Conservation (phyloP, 1,284 basidiomycete species). For the Porodaedalea pini region DNA sequence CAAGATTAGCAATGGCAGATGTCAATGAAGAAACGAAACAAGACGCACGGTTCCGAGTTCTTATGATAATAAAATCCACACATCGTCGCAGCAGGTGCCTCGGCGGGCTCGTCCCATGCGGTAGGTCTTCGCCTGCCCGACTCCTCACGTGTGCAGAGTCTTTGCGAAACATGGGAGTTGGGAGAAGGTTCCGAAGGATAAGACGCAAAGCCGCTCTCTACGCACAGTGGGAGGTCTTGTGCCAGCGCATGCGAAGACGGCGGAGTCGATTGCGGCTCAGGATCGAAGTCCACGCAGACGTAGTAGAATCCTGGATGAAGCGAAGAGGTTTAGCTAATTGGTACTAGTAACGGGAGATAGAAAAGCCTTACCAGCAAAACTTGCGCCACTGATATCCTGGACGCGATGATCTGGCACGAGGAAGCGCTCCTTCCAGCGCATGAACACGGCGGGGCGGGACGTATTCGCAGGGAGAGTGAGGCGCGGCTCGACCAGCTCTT, state of each 20-base stretch:
- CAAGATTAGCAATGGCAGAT: not conserved
- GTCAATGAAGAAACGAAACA: not conserved
- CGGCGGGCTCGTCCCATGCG: constrained; percentile 5
- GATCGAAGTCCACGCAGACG: constrained; percentile 76
- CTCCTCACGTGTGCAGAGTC: not conserved
- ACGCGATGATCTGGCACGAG: constrained; percentile 92
- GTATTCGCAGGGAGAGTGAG: constrained; percentile 68
- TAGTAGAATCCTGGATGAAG: constrained; percentile 74
- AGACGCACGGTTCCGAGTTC: constrained; percentile 78
- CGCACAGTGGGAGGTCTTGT: constrained; percentile 15
- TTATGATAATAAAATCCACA: constrained; percentile 93
- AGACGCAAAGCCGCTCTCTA: constrained; percentile 1
- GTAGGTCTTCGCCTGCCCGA: not conserved
- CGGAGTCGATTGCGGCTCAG: constrained; percentile 37
- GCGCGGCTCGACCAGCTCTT: constrained; percentile 71
- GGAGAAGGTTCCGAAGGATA: not conserved
- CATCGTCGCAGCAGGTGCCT: constrained; percentile 59
- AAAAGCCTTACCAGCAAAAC: constrained; percentile 79
- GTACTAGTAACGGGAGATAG: constrained; percentile 13
- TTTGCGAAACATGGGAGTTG: not conserved
- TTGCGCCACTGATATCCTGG: constrained; percentile 91
- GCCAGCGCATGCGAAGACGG: constrained; percentile 11
- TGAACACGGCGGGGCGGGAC: constrained; percentile 78
- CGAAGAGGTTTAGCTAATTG: constrained; percentile 13
- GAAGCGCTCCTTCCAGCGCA: constrained; percentile 97